Conservation (phyloP, 139 green algal species). For the Coccomyxa sp. region DNA sequence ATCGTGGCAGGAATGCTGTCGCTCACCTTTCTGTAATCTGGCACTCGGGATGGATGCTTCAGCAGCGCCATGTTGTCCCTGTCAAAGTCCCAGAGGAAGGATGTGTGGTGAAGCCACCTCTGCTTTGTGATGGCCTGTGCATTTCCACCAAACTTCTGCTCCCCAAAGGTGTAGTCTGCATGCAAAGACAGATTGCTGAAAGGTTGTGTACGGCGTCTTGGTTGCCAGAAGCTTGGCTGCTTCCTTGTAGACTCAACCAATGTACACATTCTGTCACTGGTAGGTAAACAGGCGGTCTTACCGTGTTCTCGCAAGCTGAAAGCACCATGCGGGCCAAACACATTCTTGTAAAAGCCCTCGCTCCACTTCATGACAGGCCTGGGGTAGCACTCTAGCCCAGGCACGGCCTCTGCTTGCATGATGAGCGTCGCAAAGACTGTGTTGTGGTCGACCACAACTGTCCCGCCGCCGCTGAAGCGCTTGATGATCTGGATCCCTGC, state of each 20-base stretch:
- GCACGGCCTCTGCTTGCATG: constrained; percentile 35
- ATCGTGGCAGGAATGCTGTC: neutral
- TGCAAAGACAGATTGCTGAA: neutral
- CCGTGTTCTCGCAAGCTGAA: constrained; percentile 77
- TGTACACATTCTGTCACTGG: too few relatives aligned
- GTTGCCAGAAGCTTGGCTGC: too few relatives aligned
- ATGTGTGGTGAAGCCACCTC: constrained; percentile 96
- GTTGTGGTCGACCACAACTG: constrained; percentile 88
- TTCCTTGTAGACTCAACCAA: neutral
- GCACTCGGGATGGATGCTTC: constrained; percentile 58
- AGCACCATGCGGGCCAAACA: constrained; percentile 55
- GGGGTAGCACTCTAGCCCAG: constrained; percentile 70
- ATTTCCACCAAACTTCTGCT: constrained; percentile 96
- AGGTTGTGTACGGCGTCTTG: too few relatives aligned
- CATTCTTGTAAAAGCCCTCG: constrained; percentile 65
- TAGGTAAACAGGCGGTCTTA: constrained; percentile 37
- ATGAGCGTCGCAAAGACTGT: constrained; percentile 59
- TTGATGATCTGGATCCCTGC: constrained; percentile 64
- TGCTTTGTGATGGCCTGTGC: constrained; percentile 91
- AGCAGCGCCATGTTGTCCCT: constrained; percentile 71
- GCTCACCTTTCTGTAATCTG: constrained; percentile 71
- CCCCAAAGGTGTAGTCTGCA: constrained; percentile 84
- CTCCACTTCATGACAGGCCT: constrained; percentile 90
- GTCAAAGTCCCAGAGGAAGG: constrained; percentile 92
- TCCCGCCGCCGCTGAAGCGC: constrained; percentile 94